phyloP scores from a whole-genome alignment of 164 flowering plant species.

The Echeveria elegans region DNA sequence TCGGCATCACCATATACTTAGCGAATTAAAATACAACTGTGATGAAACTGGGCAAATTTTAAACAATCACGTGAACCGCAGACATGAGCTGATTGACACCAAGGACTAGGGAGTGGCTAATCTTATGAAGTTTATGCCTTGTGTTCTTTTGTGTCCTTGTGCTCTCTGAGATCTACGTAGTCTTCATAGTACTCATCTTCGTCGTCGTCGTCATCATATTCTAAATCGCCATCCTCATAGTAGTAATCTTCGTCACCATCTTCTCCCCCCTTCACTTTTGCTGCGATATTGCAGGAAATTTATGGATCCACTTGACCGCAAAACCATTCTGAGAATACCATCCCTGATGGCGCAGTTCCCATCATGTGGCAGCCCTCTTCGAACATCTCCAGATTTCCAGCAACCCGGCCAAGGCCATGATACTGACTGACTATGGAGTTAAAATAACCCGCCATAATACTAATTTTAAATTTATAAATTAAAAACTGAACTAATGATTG shows the following conservation, averaged over 20 bases:
- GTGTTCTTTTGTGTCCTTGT: not conserved
- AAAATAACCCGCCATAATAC: too few relatives aligned
- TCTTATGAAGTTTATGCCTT: not conserved
- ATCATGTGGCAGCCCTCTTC: slow-evolving; percentile 82
- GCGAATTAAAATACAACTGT: too few relatives aligned
- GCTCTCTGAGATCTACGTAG: not conserved
- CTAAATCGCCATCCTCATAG: not conserved
- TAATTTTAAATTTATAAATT: too few relatives aligned
- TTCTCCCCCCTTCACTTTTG: slow-evolving; percentile 16
- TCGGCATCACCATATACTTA: too few relatives aligned
- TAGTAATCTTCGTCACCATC: slow-evolving; percentile 14
- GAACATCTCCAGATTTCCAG: slow-evolving; percentile 81
- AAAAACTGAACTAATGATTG: too few relatives aligned
- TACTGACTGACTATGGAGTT: too few relatives aligned
- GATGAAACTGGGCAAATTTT: too few relatives aligned
- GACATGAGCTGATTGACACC: not conserved
- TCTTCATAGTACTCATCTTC: not conserved
- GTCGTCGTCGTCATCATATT: not conserved
- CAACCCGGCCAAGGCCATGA: too few relatives aligned
- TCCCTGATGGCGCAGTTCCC: slow-evolving; percentile 47
- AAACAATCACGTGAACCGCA: not conserved
- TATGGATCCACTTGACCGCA: slow-evolving; percentile 22
- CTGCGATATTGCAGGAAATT: slow-evolving; percentile 9
- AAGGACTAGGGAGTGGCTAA: not conserved
- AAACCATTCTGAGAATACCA: slow-evolving; percentile 39